These are phyloP conservation scores for Triticum monococcum DNA, from an alignment of 176 grass and related monocot species.

Conservation along the genomic window DNA sequence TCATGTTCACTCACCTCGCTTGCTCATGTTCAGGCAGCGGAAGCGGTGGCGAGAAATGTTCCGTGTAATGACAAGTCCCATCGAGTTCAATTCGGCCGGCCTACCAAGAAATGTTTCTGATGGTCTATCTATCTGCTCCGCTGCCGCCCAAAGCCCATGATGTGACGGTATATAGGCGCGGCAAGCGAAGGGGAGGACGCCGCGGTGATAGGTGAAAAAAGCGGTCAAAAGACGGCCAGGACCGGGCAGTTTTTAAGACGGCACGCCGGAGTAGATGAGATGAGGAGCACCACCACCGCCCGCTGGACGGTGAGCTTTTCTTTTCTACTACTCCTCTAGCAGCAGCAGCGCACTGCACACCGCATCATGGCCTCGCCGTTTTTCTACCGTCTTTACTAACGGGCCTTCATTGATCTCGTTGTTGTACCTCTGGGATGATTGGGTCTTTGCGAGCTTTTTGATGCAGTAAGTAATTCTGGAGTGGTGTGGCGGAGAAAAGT, in stretches of 20 bases:
- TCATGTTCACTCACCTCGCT: not conserved
- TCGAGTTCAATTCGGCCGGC: not conserved
- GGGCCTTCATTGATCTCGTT: not conserved
- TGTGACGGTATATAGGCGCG: not conserved
- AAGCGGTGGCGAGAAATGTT: not conserved
- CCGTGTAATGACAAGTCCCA: not conserved
- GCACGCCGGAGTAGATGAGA: not conserved
- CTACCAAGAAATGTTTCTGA: not conserved
- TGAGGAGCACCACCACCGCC: not conserved
- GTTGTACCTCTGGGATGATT: not conserved
- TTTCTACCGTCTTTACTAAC: not conserved
- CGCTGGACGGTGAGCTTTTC: not conserved
- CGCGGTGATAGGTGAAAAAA: not conserved
- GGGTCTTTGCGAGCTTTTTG: not conserved
- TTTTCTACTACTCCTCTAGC: not conserved
- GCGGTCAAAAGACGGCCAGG: not conserved
- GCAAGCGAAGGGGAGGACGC: not conserved
- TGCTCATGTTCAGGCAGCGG: not conserved
- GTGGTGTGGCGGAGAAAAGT: not conserved
- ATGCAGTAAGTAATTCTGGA: not conserved
- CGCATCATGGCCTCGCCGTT: not conserved
- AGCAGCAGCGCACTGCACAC: not conserved
- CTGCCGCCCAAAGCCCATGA: not conserved
- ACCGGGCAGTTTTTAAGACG: constrained; percentile 12
- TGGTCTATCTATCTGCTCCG: not conserved